These are phyloP conservation scores for Oryza brachyantha DNA, from an alignment of 176 grass and related monocot species.

Conservation along the genomic window DNA sequence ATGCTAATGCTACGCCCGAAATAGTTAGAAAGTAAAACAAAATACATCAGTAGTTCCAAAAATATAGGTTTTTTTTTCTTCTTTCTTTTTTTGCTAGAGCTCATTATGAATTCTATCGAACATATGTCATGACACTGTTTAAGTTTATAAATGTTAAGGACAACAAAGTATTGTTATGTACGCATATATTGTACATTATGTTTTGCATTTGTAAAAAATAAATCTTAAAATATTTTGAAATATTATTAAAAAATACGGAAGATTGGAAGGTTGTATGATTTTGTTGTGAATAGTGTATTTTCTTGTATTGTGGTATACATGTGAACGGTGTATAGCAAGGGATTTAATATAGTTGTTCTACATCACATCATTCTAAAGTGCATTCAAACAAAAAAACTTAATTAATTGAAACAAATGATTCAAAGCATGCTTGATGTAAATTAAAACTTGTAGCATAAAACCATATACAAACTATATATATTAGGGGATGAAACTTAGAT, in stretches of 20 bases:
- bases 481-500: too few relatives aligned
- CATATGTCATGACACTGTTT: neutral
- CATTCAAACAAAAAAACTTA: neutral
- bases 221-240: neutral
- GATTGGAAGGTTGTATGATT: too few relatives aligned
- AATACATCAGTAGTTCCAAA: too few relatives aligned
- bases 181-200: neutral
- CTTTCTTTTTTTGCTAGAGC: too few relatives aligned
- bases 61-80: too few relatives aligned
- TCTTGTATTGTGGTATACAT: too few relatives aligned
- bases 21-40: neutral
- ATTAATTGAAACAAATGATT: conserved; percentile 9
- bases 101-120: too few relatives aligned
- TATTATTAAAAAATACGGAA: neutral
- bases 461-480: too few relatives aligned
- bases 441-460: neutral
- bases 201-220: neutral
- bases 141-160: too few relatives aligned
- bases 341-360: too few relatives aligned
- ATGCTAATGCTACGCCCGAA: neutral
- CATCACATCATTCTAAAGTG: neutral
- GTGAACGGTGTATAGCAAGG: too few relatives aligned
- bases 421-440: neutral
- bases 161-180: neutral
- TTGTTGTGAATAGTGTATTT: too few relatives aligned